Evolutionary conservation across 208 protist genomes (phyloP).

Genomic region (Crithidia brevicula): DNA sequence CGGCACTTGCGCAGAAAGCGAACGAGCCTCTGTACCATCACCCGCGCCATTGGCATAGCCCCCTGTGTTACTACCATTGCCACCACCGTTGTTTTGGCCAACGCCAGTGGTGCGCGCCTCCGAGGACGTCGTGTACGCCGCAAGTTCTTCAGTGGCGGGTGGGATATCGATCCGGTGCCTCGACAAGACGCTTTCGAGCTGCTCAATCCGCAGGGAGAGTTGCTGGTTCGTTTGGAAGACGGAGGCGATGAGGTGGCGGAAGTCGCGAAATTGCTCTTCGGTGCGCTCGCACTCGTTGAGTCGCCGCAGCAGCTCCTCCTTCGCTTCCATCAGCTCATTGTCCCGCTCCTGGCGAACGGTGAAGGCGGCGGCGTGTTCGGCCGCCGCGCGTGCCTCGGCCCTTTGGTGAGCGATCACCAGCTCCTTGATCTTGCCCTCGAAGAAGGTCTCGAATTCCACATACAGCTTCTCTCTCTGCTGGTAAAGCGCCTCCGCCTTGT

Average conservation of each 20-base stretch:
- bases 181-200: slow-evolving; percentile 52
- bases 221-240: slow-evolving; percentile 77
- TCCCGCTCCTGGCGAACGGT: slow-evolving; percentile 65
- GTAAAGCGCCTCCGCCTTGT: slow-evolving; percentile 38
- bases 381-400: slow-evolving; percentile 30
- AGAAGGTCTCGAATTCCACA: slow-evolving; percentile 63
- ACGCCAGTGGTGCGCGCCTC: neutral
- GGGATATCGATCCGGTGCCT: slow-evolving; percentile 68
- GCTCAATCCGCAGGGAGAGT: slow-evolving; percentile 64
- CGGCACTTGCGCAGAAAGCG: slow-evolving; percentile 31
- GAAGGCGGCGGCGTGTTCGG: slow-evolving; percentile 49
- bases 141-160: slow-evolving; percentile 39
- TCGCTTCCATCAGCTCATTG: slow-evolving; percentile 53
- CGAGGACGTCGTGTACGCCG: slow-evolving; percentile 39
- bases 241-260: slow-evolving; percentile 72
- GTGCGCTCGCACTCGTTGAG: slow-evolving; percentile 68
- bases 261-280: slow-evolving; percentile 74
- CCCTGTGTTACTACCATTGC: neutral
- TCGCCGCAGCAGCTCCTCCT: slow-evolving; percentile 60
- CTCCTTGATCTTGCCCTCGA: slow-evolving; percentile 62
- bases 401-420: slow-evolving; percentile 57
- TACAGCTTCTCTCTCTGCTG: slow-evolving; percentile 48
- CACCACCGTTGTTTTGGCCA: slow-evolving; percentile 6
- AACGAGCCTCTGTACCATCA: neutral
- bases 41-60: neutral